Percentiles rank a stretch among this genome's conserved stretches.
These are phyloP conservation scores for Trametes gibbosa DNA, from an alignment of 768 basidiomycete genomes.

Conservation along the genomic window DNA sequence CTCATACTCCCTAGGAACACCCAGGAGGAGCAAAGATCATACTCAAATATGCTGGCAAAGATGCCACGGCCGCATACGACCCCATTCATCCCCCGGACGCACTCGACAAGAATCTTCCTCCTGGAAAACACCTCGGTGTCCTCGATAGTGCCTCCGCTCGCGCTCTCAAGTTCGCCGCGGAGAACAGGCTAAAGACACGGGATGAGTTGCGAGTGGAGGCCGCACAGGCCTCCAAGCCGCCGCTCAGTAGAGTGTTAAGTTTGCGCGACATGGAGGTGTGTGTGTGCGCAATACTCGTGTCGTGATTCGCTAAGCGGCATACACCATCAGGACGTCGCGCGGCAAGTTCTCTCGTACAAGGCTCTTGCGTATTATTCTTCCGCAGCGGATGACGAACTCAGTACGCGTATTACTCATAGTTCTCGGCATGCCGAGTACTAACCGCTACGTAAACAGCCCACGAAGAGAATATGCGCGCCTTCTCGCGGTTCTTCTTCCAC, in stretches of 20 bases:
- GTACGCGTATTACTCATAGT: slow-evolving; percentile 41
- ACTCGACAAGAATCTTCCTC: slow-evolving; percentile 66
- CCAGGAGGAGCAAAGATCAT: slow-evolving; percentile 84
- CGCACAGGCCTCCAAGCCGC: slow-evolving; percentile 59
- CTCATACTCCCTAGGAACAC: slow-evolving; percentile 50
- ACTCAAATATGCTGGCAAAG: slow-evolving; percentile 78
- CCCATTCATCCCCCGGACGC: slow-evolving; percentile 87
- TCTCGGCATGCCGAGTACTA: not conserved
- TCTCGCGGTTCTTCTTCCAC: slow-evolving; percentile 81
- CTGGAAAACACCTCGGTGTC: slow-evolving; percentile 69
- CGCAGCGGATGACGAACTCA: slow-evolving; percentile 79
- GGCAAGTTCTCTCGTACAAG: slow-evolving; percentile 65
- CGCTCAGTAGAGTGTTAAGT: slow-evolving; percentile 67
- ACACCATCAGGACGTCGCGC: slow-evolving; percentile 58
- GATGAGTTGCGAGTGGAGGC: slow-evolving; percentile 69
- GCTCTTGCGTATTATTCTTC: slow-evolving; percentile 85
- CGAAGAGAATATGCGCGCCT: slow-evolving; percentile 74
- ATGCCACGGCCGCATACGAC: slow-evolving; percentile 74
- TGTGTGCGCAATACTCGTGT: not conserved
- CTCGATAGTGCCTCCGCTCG: slow-evolving; percentile 48
- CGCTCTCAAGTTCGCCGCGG: slow-evolving; percentile 56
- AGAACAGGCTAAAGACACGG: slow-evolving; percentile 46
- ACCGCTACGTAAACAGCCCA: slow-evolving; percentile 42
- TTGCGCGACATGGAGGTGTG: slow-evolving; percentile 80
- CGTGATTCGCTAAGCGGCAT: not conserved